Percentiles rank a stretch among this genome's conserved stretches.
phyloP scores from a whole-genome alignment of 768 basidiomycete genomes.

The Candolleomyces efflorescens region DNA sequence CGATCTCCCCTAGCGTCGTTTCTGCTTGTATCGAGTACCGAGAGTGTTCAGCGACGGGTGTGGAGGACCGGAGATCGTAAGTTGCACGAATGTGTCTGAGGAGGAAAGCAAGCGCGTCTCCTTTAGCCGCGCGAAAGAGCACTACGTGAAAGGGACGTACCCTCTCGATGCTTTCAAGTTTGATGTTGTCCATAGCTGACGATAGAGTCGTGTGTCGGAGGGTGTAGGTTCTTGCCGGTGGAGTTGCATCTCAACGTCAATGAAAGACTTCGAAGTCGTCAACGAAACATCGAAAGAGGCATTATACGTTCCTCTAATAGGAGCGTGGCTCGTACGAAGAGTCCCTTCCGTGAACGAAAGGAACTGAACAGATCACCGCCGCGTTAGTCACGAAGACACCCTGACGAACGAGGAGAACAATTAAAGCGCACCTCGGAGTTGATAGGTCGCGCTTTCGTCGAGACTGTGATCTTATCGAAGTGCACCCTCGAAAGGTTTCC shows the following conservation, averaged over 20 bases:
- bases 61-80: no score
- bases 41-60: no score
- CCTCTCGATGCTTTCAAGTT: background rate
- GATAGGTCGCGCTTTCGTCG: background rate
- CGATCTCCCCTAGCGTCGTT: background rate
- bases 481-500: background rate
- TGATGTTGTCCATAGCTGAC: background rate
- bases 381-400: background rate
- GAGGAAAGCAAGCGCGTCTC: no score
- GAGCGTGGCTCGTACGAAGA: background rate
- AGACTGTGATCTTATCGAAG: background rate
- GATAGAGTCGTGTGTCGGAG: background rate
- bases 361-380: background rate
- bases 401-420: background rate
- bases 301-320: background rate
- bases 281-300: background rate
- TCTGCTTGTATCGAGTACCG: background rate
- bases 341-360: background rate
- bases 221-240: background rate
- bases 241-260: background rate
- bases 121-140: no score
- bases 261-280: background rate
- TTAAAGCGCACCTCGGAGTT: background rate
- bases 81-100: background rate
- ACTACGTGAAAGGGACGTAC: background rate